phyloP scores from a whole-genome alignment of 352 stramenopile genomes.

The Phytophthora cryptogea region DNA sequence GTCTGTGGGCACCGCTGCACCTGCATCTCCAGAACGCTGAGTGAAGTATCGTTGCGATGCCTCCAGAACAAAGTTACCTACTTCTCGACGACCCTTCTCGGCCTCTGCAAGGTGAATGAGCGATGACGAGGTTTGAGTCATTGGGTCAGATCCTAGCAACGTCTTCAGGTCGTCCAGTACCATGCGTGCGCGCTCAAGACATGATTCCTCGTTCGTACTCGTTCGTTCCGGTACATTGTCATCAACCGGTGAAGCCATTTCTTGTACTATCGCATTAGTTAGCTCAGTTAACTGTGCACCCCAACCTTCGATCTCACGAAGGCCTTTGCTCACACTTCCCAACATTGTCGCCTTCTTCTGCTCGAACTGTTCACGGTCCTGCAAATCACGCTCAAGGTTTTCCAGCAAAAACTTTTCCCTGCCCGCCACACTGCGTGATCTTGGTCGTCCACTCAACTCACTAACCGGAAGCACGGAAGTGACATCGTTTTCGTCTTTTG shows the following conservation, averaged over 20 bases:
- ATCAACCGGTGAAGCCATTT: constrained; percentile 35
- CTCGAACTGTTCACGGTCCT: constrained; percentile 32
- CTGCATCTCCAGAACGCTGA: background rate
- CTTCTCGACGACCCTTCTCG: constrained; percentile 60
- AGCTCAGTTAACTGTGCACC: constrained; percentile 31
- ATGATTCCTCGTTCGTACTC: constrained; percentile 18
- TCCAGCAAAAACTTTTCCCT: constrained; percentile 47
- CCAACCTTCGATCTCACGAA: constrained; percentile 53
- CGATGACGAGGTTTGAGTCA: constrained; percentile 53
- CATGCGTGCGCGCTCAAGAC: constrained; percentile 32
- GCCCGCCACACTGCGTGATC: constrained; percentile 29
- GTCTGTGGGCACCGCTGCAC: background rate
- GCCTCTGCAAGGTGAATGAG: constrained; percentile 49
- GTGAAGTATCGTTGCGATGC: constrained; percentile 43
- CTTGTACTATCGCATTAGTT: constrained; percentile 34
- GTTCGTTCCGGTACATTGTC: constrained; percentile 19
- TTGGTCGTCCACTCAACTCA: constrained; percentile 24
- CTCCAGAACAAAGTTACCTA: constrained; percentile 54
- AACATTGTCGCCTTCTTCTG: constrained; percentile 30
- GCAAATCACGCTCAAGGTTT: constrained; percentile 48
- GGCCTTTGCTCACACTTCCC: constrained; percentile 18
- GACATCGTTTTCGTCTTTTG: background rate
- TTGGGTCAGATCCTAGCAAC: constrained; percentile 46
- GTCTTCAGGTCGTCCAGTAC: constrained; percentile 46
- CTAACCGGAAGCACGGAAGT: constrained; percentile 20